phyloP scores from a whole-genome alignment of 2,329 filamentous ascomycete genomes.

The Colletotrichum tanaceti region DNA sequence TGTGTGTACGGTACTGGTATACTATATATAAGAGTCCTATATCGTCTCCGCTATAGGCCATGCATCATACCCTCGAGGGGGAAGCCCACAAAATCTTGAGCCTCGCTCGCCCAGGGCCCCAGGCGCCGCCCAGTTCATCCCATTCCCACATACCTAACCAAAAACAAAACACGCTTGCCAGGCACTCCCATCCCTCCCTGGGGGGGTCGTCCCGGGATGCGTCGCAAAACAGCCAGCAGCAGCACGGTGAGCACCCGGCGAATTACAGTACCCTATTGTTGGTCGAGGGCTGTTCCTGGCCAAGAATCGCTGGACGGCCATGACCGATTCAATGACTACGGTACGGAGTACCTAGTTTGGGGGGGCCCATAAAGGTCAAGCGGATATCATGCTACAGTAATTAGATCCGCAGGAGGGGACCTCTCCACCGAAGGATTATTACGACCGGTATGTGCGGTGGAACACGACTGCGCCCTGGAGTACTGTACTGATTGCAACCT shows the following conservation, averaged over 20 bases:
- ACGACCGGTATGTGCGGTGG: too few relatives aligned
- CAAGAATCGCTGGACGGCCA: conserved; percentile 23
- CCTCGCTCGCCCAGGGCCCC: too few relatives aligned
- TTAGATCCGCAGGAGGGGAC: too few relatives aligned
- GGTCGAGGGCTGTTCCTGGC: too few relatives aligned
- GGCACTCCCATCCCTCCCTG: background rate
- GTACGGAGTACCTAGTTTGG: too few relatives aligned
- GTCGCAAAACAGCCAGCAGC: background rate
- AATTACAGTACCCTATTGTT: conserved; percentile 19
- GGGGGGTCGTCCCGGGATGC: conserved; percentile 3
- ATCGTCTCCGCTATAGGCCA: background rate
- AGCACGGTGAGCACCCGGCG: background rate
- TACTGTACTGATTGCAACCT: background rate
- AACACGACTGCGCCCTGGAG: too few relatives aligned
- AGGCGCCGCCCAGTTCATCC: conserved; percentile 6
- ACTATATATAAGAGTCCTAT: conserved; percentile 19
- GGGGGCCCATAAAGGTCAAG: too few relatives aligned
- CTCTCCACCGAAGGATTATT: conserved; percentile 19
- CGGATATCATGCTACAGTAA: too few relatives aligned
- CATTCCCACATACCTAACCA: conserved; percentile 37
- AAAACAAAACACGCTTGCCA: conserved; percentile 18
- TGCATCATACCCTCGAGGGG: conserved; percentile 16
- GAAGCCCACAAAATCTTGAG: conserved; percentile 10
- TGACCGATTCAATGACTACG: too few relatives aligned
- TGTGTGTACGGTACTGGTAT: too few relatives aligned